phyloP scores from a whole-genome alignment of 371 early-diverging fungal species.

The Choanephora cucurbitarum region DNA sequence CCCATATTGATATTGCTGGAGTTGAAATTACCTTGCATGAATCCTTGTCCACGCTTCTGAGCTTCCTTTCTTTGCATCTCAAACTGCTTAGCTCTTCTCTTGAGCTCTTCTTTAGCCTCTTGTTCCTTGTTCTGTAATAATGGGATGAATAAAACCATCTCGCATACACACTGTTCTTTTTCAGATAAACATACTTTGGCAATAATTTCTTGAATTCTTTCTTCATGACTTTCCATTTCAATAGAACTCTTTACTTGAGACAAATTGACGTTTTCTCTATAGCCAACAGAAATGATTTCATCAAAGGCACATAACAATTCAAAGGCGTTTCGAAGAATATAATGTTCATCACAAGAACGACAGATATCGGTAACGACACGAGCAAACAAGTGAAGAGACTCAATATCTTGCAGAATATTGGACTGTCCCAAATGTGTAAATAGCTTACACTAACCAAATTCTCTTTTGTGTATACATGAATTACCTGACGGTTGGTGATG shows the following conservation, averaged over 20 bases:
- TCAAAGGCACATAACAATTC: conserved; percentile 94
- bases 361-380: conserved; percentile 91
- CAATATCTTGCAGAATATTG: conserved; percentile 92
- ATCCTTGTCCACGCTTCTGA: conserved; percentile 70
- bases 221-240: conserved; percentile 97
- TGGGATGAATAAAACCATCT: not conserved
- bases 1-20: conserved; percentile 31
- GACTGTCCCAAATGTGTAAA: conserved; percentile 37
- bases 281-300: conserved; percentile 92
- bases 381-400: conserved; percentile 91
- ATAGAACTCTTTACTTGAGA: conserved; percentile 89
- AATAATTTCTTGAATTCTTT: conserved; percentile 94
- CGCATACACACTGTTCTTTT: too few species aligned
- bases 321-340: conserved; percentile 80
- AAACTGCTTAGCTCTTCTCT: conserved; percentile 87
- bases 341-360: conserved; percentile 77
- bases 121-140: conserved; percentile 85
- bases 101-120: conserved; percentile 95
- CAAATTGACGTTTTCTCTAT: conserved; percentile 81
- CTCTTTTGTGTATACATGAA: too few species aligned
- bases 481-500: conserved; percentile 75
- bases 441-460: not conserved
- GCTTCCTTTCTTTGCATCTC: conserved; percentile 90
- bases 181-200: conserved; percentile 59
- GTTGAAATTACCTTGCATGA: conserved; percentile 56